phyloP scores from a whole-genome alignment of 306 rosid species.

The Parietaria judaica region DNA sequence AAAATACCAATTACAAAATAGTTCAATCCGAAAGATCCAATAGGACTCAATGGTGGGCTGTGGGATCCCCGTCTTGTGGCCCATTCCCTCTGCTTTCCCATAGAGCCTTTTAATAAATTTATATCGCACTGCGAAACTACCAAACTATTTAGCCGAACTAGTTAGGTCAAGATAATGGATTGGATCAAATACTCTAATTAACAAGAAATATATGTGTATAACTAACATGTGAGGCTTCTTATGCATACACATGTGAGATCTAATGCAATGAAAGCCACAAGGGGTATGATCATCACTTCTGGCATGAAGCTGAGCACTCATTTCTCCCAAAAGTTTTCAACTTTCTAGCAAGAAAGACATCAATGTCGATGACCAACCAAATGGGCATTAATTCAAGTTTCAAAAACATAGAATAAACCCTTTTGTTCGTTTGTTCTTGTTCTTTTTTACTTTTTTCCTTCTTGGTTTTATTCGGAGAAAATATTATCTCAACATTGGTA shows the following conservation, averaged over 20 bases:
- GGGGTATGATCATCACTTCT: not conserved
- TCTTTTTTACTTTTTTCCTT: not conserved
- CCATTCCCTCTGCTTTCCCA: too few species aligned
- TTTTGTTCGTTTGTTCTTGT: not conserved
- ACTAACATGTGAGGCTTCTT: too few species aligned
- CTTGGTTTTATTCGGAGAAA: not conserved
- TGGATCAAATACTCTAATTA: not conserved
- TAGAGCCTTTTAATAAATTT: too few species aligned
- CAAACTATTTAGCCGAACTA: too few species aligned
- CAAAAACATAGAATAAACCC: not conserved
- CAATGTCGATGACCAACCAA: slow-evolving; percentile 12
- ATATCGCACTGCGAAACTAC: too few species aligned
- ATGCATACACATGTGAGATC: not conserved
- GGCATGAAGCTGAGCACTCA: not conserved
- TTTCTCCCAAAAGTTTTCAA: not conserved
- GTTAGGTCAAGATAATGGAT: not conserved
- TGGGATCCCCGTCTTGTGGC: too few species aligned
- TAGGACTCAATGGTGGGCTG: too few species aligned
- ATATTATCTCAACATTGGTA: too few species aligned
- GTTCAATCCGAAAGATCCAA: too few species aligned
- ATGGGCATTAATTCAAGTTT: not conserved
- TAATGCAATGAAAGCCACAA: not conserved
- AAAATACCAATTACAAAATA: too few species aligned
- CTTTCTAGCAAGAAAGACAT: slow-evolving; percentile 17
- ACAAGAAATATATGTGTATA: not conserved